These are phyloP conservation scores for Pyrus bretschneideri DNA, from an alignment of 306 rosid genomes.

Conservation along the genomic window DNA sequence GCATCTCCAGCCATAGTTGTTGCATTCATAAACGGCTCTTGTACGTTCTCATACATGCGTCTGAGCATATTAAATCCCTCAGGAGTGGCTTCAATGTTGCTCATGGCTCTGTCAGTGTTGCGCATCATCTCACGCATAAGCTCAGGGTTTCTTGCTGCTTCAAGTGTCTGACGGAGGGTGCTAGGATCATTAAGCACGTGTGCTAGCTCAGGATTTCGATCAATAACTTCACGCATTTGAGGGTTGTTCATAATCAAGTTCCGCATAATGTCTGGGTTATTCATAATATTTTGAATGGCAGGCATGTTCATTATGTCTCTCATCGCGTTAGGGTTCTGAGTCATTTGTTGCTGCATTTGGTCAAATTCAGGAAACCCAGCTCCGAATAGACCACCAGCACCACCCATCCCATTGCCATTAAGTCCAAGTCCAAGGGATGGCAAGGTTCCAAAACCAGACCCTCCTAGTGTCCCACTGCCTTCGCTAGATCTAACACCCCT, in stretches of 20 bases:
- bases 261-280: constrained; percentile 64
- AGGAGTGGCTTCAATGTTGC: constrained; percentile 85
- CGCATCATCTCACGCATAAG: constrained; percentile 97
- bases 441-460: constrained; percentile 49
- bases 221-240: constrained; percentile 82
- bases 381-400: constrained; percentile 57
- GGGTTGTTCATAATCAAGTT: constrained; percentile 77
- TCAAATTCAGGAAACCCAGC: constrained; percentile 63
- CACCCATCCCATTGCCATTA: constrained; percentile 38
- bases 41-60: constrained; percentile 92
- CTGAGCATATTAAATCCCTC: constrained; percentile 92
- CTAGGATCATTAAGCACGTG: constrained; percentile 84
- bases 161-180: constrained; percentile 77
- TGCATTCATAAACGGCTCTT: constrained; percentile 86
- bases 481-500: constrained; percentile 47
- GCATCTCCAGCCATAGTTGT: constrained; percentile 74
- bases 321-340: constrained; percentile 57
- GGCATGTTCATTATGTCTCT: constrained; percentile 77
- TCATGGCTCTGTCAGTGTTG: constrained; percentile 88
- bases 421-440: constrained; percentile 57
- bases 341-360: constrained; percentile 69
- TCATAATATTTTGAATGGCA: constrained; percentile 63
- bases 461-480: constrained; percentile 46
- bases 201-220: constrained; percentile 76
- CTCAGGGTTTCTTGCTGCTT: constrained; percentile 89